A percentile compares a stretch with the other conserved stretches of the same genome.
phyloP scores from a whole-genome alignment of 23 red algal genomes.

The Pyropia yezoensis region DNA sequence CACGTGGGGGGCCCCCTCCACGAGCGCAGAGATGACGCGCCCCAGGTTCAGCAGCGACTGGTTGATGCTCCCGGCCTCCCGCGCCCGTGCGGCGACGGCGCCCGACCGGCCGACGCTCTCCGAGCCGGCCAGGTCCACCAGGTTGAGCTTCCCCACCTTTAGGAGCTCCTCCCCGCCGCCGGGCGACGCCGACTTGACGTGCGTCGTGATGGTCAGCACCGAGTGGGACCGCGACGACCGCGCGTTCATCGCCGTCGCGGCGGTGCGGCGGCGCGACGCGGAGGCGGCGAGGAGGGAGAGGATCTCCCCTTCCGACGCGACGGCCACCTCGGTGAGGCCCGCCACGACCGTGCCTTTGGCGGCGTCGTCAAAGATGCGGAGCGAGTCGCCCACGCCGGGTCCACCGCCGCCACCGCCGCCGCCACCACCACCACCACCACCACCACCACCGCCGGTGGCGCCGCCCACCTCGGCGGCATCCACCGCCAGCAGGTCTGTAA shows the following conservation, averaged over 20 bases:
- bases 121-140: constrained; percentile 18
- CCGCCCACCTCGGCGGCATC: no score
- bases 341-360: constrained; percentile 16
- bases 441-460: constrained; percentile 3
- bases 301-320: constrained; percentile 12
- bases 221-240: constrained; percentile 17
- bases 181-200: constrained; percentile 4
- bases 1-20: constrained; percentile 8
- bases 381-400: not conserved
- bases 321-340: constrained; percentile 9
- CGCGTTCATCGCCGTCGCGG: constrained; percentile 13
- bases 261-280: not conserved
- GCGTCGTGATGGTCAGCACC: constrained; percentile 15
- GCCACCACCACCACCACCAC: constrained; percentile 21
- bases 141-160: constrained; percentile 13
- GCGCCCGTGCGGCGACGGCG: constrained; percentile 4
- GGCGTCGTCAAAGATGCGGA: constrained; percentile 17
- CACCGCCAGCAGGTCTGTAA: constrained; percentile 13
- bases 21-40: constrained; percentile 21
- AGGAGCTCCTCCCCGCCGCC: not conserved
- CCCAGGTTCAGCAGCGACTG: constrained; percentile 8
- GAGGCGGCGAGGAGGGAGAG: constrained; percentile 2
- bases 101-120: constrained; percentile 3
- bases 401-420: not conserved
- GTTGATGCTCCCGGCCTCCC: constrained; percentile 24